Conservation (phyloP, 2,329 filamentous ascomycete genomes). For the Paraphaeosphaeria sporulosa region DNA sequence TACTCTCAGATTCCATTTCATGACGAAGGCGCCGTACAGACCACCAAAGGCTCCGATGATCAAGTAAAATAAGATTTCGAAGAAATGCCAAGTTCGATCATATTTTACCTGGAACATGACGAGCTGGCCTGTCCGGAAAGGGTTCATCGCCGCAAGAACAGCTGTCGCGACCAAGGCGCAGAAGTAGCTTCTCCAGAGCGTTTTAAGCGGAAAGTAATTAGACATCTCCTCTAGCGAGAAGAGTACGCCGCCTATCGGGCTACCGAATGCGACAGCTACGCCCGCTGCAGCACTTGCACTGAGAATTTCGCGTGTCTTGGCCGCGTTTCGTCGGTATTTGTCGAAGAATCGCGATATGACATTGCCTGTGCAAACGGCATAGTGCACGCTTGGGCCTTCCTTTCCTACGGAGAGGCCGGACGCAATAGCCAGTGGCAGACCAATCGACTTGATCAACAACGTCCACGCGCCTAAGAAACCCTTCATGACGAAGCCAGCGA, state of each 20-base stretch:
- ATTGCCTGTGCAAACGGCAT: slow-evolving; percentile 96
- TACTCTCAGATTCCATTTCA: slow-evolving; percentile 93
- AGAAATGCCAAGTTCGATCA: slow-evolving; percentile 97
- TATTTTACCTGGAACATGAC: slow-evolving; percentile 99
- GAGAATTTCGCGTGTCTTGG: slow-evolving; percentile 93
- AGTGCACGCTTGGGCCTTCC: slow-evolving; percentile 98
- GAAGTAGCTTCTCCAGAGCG: slow-evolving; percentile 97
- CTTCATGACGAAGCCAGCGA: slow-evolving; percentile 99
- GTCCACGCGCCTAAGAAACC: slow-evolving; percentile 94
- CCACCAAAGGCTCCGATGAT: slow-evolving; percentile 92
- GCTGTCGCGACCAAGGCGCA: slow-evolving; percentile 95
- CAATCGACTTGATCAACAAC: slow-evolving; percentile 90
- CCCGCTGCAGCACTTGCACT: slow-evolving; percentile 94
- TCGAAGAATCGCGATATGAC: slow-evolving; percentile 92
- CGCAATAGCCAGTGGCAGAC: slow-evolving; percentile 88
- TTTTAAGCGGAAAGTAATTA: slow-evolving; percentile 94
- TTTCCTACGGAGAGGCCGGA: slow-evolving; percentile 96
- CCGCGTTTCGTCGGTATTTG: slow-evolving; percentile 90
- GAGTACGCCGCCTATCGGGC: slow-evolving; percentile 93
- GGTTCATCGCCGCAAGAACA: slow-evolving; percentile 93
- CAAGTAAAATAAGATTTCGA: slow-evolving; percentile 92
- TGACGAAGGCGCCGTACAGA: slow-evolving; percentile 93
- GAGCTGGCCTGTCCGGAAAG: slow-evolving; percentile 93
- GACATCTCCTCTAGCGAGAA: slow-evolving; percentile 99
- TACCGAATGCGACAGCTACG: slow-evolving; percentile 95